These are phyloP conservation scores for Rhododendron williamsianum DNA, from an alignment of 148 eudicot species.

Conservation along the genomic window DNA sequence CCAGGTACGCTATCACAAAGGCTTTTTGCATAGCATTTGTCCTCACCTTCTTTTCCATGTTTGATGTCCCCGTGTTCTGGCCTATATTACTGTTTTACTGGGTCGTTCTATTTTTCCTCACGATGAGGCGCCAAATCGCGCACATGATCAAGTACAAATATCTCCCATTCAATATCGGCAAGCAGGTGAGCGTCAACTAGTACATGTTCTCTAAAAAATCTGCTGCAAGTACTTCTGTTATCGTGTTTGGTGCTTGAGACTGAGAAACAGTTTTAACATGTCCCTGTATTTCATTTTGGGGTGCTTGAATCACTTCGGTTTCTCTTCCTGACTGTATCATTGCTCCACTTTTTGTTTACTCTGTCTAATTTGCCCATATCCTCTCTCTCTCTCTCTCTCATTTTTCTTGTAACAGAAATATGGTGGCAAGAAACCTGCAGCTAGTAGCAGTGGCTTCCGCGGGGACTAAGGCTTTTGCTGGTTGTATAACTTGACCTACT, in stretches of 20 bases:
- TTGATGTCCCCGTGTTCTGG: conserved; percentile 82
- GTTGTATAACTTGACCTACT: background rate
- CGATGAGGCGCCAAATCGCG: conserved; percentile 86
- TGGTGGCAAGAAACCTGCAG: conserved; percentile 51
- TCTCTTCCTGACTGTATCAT: background rate
- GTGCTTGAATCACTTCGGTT: background rate
- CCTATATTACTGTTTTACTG: conserved; percentile 71
- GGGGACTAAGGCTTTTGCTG: conserved; percentile 22
- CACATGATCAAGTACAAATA: conserved; percentile 93
- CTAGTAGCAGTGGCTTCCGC: conserved; percentile 27
- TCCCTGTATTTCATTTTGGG: background rate
- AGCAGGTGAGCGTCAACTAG: conserved; percentile 49
- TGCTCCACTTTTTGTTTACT: background rate
- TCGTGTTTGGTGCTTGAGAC: background rate
- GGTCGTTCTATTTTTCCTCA: conserved; percentile 70
- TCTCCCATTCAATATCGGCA: conserved; percentile 73
- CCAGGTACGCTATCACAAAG: conserved; percentile 73
- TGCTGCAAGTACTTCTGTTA: background rate
- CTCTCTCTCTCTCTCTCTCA: background rate
- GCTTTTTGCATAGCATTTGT: conserved; percentile 54
- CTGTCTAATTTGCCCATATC: background rate
- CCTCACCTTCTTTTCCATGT: conserved; percentile 61
- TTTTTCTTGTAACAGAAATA: conserved; percentile 42
- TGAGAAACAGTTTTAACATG: background rate
- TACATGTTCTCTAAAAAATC: background rate